A percentile compares a stretch with the other conserved stretches of the same genome.
These are phyloP conservation scores for Lipomyces lipofer DNA, from an alignment of 805 yeast species.

Conservation along the genomic window DNA sequence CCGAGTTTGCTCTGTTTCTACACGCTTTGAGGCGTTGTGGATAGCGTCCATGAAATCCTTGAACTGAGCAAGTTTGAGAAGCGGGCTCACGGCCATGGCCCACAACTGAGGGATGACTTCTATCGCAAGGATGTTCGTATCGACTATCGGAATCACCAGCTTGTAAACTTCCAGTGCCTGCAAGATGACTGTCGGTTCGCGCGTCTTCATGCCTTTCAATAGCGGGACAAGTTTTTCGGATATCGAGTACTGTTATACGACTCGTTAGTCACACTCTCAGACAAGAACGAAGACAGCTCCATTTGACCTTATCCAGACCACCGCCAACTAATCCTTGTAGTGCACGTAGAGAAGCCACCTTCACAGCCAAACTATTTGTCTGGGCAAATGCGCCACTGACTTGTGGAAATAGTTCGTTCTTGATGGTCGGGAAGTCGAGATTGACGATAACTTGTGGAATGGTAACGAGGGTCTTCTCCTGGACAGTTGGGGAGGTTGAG, in stretches of 20 bases:
- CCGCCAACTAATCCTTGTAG: constrained; percentile 60
- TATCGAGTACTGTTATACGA: constrained; percentile 48
- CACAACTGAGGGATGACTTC: constrained; percentile 56
- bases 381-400: constrained; percentile 73
- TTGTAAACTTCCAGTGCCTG: constrained; percentile 50
- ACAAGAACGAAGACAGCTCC: not conserved
- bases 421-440: constrained; percentile 68
- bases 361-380: constrained; percentile 80
- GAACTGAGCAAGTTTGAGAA: constrained; percentile 48
- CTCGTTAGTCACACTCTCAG: not conserved
- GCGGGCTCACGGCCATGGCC: constrained; percentile 50
- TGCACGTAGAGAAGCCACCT: constrained; percentile 62
- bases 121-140: constrained; percentile 54
- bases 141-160: constrained; percentile 42
- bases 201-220: constrained; percentile 69
- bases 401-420: constrained; percentile 72
- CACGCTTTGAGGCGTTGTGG: constrained; percentile 44
- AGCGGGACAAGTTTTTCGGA: constrained; percentile 81
- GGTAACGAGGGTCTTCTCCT: constrained; percentile 53
- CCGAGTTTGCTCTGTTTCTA: constrained; percentile 48
- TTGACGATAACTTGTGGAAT: constrained; percentile 46
- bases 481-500: constrained; percentile 45
- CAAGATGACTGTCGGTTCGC: constrained; percentile 65
- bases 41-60: constrained; percentile 44
- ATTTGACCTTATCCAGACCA: constrained; percentile 57